Conservation (phyloP, 148 eudicot species). For the Silene conica region DNA sequence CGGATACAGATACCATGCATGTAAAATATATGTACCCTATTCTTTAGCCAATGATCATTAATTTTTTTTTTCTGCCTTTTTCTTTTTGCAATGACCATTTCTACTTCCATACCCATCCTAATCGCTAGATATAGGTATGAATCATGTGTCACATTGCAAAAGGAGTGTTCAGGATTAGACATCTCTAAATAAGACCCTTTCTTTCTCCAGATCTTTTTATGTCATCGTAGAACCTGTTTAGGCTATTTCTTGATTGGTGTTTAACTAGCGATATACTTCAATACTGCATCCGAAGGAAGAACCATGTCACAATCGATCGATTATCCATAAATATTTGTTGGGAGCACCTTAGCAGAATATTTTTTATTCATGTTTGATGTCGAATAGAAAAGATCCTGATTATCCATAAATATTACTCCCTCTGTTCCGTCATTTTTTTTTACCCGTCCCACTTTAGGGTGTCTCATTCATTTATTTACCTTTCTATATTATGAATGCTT, state of each 20-base stretch:
- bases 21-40: background rate
- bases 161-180: background rate
- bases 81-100: too few relatives aligned
- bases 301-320: background rate
- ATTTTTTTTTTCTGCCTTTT: too few relatives aligned
- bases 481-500: too few relatives aligned
- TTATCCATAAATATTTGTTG: too few relatives aligned
- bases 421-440: too few relatives aligned
- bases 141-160: background rate
- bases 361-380: background rate
- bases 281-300: background rate
- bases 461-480: too few relatives aligned
- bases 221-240: background rate
- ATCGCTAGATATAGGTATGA: too few relatives aligned
- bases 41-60: background rate
- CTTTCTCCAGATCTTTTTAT: background rate
- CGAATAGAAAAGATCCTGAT: background rate
- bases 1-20: conserved; percentile 6
- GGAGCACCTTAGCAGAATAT: background rate
- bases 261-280: too few relatives aligned
- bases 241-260: background rate
- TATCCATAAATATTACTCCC: background rate
- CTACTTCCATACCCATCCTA: too few relatives aligned
- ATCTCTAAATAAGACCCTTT: background rate
- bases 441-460: too few relatives aligned